Evolutionary conservation across 2,329 filamentous ascomycete genomes (phyloP).

Genomic region (Seiridium cupressi): DNA sequence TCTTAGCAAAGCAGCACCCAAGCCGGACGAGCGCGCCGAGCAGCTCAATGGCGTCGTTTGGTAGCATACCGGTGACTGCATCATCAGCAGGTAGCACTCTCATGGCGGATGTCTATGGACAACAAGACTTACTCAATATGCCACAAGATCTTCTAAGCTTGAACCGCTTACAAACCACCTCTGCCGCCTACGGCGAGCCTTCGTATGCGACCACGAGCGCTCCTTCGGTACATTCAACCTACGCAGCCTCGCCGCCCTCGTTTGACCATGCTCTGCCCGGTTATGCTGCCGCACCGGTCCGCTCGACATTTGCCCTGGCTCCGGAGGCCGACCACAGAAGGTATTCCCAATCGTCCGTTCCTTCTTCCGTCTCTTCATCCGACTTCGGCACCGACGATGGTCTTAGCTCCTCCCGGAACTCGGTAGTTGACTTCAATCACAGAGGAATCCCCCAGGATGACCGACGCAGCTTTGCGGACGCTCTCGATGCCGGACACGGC

Average conservation of each 20-base stretch:
- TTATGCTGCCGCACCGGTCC: conserved; percentile 66
- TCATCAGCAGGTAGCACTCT: conserved; percentile 72
- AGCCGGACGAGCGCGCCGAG: conserved; percentile 58
- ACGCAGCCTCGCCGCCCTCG: conserved; percentile 65
- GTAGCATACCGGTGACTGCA: conserved; percentile 69
- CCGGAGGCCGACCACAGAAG: conserved; percentile 61
- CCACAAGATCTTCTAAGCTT: conserved; percentile 73
- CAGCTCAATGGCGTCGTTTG: conserved; percentile 68
- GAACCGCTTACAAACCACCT: conserved; percentile 60
- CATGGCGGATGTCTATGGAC: conserved; percentile 55
- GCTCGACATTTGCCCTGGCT: conserved; percentile 56
- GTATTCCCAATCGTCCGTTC: conserved; percentile 82
- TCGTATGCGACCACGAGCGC: conserved; percentile 66
- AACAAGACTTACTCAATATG: conserved; percentile 67
- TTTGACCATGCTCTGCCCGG: conserved; percentile 68
- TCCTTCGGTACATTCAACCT: conserved; percentile 64
- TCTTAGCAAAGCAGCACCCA: conserved; percentile 56
- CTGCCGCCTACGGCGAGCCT: conserved; percentile 69
- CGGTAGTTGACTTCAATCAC: conserved; percentile 64
- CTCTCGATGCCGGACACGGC: conserved; percentile 86
- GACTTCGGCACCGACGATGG: conserved; percentile 36
- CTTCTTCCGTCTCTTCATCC: conserved; percentile 46
- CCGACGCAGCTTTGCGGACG: conserved; percentile 77
- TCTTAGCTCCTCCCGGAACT: conserved; percentile 51
- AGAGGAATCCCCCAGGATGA: conserved; percentile 54